Percentiles rank a stretch among this genome's conserved stretches.
Evolutionary conservation across 108 stramenopile species (phyloP).

Genomic region (Cyclotella choctawhatcheeana): DNA sequence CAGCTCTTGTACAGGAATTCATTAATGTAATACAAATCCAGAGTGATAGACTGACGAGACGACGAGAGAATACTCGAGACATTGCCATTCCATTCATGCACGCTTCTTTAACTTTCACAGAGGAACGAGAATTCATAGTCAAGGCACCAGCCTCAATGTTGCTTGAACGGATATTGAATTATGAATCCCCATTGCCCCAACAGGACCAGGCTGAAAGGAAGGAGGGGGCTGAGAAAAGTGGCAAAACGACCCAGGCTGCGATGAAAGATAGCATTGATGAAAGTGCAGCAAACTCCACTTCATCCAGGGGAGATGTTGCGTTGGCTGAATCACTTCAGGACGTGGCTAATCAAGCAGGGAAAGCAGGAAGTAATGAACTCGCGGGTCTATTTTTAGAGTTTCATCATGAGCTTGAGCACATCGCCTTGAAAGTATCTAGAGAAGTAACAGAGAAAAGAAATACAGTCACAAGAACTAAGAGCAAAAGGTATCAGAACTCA

Average conservation of each 20-base stretch:
- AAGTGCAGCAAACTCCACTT: too few relatives aligned
- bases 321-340: too few relatives aligned
- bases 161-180: too few relatives aligned
- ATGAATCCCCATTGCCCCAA: too few relatives aligned
- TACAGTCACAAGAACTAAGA: not conserved
- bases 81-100: constrained; percentile 5
- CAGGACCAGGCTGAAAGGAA: too few relatives aligned
- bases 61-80: not conserved
- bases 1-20: constrained; percentile 4
- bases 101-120: not conserved
- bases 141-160: too few relatives aligned
- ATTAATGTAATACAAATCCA: constrained; percentile 5
- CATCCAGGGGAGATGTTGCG: too few relatives aligned
- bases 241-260: too few relatives aligned
- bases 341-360: too few relatives aligned
- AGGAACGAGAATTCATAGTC: too few relatives aligned
- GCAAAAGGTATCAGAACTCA: not conserved
- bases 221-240: too few relatives aligned
- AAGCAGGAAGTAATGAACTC: not conserved
- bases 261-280: not conserved
- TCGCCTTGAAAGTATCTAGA: not conserved
- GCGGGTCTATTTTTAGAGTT: not conserved
- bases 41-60: not conserved
- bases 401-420: not conserved
- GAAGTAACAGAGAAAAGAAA: not conserved